Percentiles rank a stretch among this genome's conserved stretches.
phyloP scores from a whole-genome alignment of 2,329 filamentous ascomycete genomes.

The Fusarium nanum region DNA sequence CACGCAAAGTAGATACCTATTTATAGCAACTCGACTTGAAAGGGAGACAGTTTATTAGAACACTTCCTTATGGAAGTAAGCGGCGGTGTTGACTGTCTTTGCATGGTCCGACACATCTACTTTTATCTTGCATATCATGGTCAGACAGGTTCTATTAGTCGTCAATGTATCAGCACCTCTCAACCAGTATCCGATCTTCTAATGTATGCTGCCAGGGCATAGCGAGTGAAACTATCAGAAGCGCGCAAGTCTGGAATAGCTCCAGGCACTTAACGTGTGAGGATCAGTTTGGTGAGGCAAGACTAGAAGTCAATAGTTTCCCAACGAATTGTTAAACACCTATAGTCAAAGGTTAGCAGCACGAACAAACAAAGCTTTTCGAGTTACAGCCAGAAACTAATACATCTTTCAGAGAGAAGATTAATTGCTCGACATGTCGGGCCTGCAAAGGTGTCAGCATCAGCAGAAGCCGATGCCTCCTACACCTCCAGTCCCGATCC shows the following conservation, averaged over 20 bases:
- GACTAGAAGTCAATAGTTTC: not conserved
- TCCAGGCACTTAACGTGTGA: not conserved
- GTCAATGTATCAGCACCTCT: not conserved
- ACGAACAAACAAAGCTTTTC: conserved; percentile 6
- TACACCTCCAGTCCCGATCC: conserved; percentile 61
- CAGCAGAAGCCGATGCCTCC: conserved; percentile 48
- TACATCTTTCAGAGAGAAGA: conserved; percentile 65
- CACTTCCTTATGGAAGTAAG: not conserved
- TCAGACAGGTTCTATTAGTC: not conserved
- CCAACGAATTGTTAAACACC: not conserved
- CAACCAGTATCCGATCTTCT: not conserved
- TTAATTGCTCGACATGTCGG: conserved; percentile 62
- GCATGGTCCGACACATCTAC: not conserved
- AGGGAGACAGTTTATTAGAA: not conserved
- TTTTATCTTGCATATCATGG: not conserved
- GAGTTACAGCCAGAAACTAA: not conserved
- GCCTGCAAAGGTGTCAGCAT: conserved; percentile 50
- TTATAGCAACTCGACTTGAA: not conserved
- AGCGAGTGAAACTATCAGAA: not conserved
- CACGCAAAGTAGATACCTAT: not conserved
- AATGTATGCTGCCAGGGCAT: not conserved
- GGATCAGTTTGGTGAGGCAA: too few species aligned
- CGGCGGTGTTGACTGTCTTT: not conserved
- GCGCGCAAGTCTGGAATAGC: not conserved
- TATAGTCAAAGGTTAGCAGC: conserved; percentile 30